A percentile compares a stretch with the other conserved stretches of the same genome.
Evolutionary conservation across 441 rosid species (phyloP).

Genomic region (Heliophila coronopifolia): DNA sequence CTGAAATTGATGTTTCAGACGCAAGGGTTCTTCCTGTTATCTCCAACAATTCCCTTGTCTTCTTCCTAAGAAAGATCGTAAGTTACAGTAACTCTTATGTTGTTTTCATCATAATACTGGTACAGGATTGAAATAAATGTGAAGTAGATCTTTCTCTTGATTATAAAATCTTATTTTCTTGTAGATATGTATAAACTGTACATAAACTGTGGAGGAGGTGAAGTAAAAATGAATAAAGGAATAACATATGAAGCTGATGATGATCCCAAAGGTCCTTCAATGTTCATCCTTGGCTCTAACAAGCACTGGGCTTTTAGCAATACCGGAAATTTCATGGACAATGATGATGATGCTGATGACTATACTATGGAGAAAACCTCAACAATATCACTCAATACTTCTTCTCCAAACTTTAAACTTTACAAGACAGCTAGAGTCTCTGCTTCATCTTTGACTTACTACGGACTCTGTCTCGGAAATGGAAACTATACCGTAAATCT

Average conservation of each 20-base stretch:
- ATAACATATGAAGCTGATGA: conserved; percentile 48
- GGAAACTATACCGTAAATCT: conserved; percentile 71
- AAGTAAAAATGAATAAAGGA: conserved; percentile 26
- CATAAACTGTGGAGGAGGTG: conserved; percentile 84
- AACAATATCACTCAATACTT: conserved; percentile 35
- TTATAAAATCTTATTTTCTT: background rate
- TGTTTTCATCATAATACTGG: background rate
- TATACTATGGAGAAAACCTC: conserved; percentile 51
- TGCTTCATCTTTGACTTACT: conserved; percentile 71
- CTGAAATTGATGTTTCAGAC: conserved; percentile 43
- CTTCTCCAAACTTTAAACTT: conserved; percentile 34
- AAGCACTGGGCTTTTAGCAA: conserved; percentile 81
- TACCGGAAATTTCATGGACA: conserved; percentile 86
- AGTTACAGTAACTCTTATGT: conserved; percentile 23
- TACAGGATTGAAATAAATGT: background rate
- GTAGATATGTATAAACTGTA: conserved; percentile 53
- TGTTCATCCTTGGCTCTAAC: conserved; percentile 29
- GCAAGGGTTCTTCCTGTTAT: conserved; percentile 46
- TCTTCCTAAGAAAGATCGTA: conserved; percentile 40
- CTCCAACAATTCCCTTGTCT: conserved; percentile 58
- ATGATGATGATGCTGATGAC: conserved; percentile 52
- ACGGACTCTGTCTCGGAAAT: conserved; percentile 64
- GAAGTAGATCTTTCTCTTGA: conserved; percentile 7
- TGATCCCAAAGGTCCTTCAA: conserved; percentile 67
- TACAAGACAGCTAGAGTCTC: conserved; percentile 67